Percentiles rank a stretch among this genome's conserved stretches.
These are phyloP conservation scores for Hygrophorus russula DNA, from an alignment of 768 basidiomycete genomes.

Conservation along the genomic window DNA sequence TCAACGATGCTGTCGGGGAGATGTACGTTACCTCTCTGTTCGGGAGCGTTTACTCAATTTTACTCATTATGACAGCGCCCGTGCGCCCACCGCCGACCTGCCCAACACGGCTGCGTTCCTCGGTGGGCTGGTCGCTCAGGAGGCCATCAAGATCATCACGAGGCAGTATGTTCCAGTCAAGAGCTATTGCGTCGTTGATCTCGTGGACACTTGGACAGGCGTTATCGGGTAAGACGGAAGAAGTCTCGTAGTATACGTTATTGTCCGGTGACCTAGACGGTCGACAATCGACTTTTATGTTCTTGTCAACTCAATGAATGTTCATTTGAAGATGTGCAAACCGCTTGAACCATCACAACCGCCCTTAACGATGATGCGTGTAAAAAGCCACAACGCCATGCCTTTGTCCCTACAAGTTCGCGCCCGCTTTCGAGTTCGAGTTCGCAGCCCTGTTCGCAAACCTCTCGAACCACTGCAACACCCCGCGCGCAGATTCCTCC, in stretches of 20 bases:
- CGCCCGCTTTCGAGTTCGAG: no score
- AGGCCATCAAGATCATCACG: slow-evolving; percentile 95
- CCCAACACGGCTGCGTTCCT: slow-evolving; percentile 92
- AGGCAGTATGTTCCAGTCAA: slow-evolving; percentile 89
- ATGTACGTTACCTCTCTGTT: slow-evolving; percentile 43
- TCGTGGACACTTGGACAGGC: slow-evolving; percentile 73
- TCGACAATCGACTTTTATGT: no score
- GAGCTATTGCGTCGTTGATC: slow-evolving; percentile 76
- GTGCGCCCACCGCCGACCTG: slow-evolving; percentile 73
- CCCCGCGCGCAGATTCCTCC: slow-evolving; percentile 42
- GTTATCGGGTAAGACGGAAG: slow-evolving; percentile 21
- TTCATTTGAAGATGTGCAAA: no score
- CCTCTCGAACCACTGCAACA: slow-evolving; percentile 40
- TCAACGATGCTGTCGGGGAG: slow-evolving; percentile 59
- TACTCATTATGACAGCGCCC: slow-evolving; percentile 39
- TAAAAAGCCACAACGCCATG: no score
- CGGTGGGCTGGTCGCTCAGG: slow-evolving; percentile 91
- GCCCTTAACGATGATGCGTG: no score
- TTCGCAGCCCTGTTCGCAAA: slow-evolving; percentile 17
- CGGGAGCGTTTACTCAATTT: neutral
- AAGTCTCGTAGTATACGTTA: no score
- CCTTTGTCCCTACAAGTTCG: no score
- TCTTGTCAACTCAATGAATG: no score
- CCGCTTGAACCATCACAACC: no score
- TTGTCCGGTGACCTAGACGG: no score